These are phyloP conservation scores for Brassica rapa DNA, from an alignment of 345 rosid species.

Conservation along the genomic window DNA sequence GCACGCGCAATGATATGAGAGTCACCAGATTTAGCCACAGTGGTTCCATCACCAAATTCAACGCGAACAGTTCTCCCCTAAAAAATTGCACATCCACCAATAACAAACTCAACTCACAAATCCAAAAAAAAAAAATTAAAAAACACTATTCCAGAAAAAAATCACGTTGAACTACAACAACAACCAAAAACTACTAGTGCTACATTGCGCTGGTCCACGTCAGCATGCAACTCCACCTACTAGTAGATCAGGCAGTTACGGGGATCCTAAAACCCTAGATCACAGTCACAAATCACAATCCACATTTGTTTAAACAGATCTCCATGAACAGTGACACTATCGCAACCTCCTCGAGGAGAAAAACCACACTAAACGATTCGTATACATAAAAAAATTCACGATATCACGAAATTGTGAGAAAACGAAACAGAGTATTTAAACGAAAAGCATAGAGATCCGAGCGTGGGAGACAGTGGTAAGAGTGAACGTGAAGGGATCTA, in stretches of 20 bases:
- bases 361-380: neutral
- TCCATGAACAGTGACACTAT: conserved; percentile 16
- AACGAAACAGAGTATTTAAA: neutral
- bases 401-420: neutral
- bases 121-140: neutral
- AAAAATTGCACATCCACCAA: conserved; percentile 11
- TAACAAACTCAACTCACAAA: neutral
- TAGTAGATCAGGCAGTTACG: neutral
- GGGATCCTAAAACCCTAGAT: conserved; percentile 6
- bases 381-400: neutral
- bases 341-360: neutral
- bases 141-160: conserved; percentile 4
- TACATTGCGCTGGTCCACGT: neutral
- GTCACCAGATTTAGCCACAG: conserved; percentile 63
- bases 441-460: conserved; percentile 22
- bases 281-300: neutral
- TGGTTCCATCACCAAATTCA: conserved; percentile 81
- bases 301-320: conserved; percentile 14
- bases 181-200: neutral
- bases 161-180: conserved; percentile 1
- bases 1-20: conserved; percentile 60
- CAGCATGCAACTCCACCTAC: conserved; percentile 19
- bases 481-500: conserved; percentile 14
- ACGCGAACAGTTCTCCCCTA: conserved; percentile 97
- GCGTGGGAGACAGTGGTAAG: neutral